These are phyloP conservation scores for Ensete glaucum DNA, from an alignment of 176 grass and related monocot species.

Conservation along the genomic window DNA sequence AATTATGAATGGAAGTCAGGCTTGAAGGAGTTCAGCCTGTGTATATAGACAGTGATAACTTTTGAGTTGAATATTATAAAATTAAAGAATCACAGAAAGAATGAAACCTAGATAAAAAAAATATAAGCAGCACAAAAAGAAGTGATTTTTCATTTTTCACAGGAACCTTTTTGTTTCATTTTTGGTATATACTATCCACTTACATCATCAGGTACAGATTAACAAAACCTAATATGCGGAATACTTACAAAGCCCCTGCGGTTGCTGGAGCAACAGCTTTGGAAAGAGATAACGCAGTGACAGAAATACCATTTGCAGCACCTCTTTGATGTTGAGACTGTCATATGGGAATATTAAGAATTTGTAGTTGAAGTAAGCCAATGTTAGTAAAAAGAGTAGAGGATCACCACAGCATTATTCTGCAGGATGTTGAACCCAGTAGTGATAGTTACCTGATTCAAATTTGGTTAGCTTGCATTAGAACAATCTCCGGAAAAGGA, in stretches of 20 bases:
- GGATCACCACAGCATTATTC: constrained; percentile 52
- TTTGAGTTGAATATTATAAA: too few species aligned
- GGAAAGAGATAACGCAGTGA: constrained; percentile 57
- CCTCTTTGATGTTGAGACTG: constrained; percentile 61
- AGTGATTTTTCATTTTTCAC: too few species aligned
- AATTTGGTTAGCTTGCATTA: constrained; percentile 5
- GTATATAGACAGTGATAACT: too few species aligned
- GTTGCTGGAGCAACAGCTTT: constrained; percentile 53
- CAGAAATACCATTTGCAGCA: constrained; percentile 64
- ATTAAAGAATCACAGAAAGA: too few species aligned
- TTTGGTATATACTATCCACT: neutral
- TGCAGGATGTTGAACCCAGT: constrained; percentile 51
- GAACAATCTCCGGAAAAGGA: neutral
- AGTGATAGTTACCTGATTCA: constrained; percentile 53
- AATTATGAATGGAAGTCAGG: too few species aligned
- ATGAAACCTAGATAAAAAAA: too few species aligned
- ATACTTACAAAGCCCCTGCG: constrained; percentile 53
- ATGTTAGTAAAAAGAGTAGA: neutral
- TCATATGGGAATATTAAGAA: constrained; percentile 11
- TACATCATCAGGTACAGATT: too few species aligned
- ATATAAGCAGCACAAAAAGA: neutral
- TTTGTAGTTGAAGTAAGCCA: neutral
- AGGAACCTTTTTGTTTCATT: neutral
- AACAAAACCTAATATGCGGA: neutral
- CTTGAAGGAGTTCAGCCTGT: too few species aligned